phyloP scores from a whole-genome alignment of 371 early-diverging fungal species.

The Gilbertella persicaria region DNA sequence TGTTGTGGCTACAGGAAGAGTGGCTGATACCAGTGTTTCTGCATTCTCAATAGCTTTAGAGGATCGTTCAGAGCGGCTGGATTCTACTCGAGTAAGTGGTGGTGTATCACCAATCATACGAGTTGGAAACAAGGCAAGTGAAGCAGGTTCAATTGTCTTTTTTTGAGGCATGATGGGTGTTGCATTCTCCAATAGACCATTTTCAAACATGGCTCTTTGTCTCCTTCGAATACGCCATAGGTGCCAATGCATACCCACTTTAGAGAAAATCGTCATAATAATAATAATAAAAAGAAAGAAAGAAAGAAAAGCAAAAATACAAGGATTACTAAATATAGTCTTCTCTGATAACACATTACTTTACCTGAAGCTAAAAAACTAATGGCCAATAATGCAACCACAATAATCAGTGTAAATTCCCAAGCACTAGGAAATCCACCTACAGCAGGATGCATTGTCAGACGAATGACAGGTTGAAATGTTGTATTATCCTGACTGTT shows the following conservation, averaged over 20 bases:
- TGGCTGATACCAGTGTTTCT: constrained; percentile 19
- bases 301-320: constrained; percentile 3
- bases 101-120: constrained; percentile 37
- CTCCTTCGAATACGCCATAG: constrained; percentile 50
- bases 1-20: constrained; percentile 1
- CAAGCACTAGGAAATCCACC: constrained; percentile 53
- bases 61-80: constrained; percentile 24
- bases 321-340: background rate
- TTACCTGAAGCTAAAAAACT: constrained; percentile 57
- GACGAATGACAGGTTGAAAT: constrained; percentile 30
- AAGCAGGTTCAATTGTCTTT: constrained; percentile 31
- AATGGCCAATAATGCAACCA: constrained; percentile 54
- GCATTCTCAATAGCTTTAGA: constrained; percentile 38
- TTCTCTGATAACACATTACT: constrained; percentile 4
- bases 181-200: constrained; percentile 24
- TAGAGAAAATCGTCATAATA: constrained; percentile 4
- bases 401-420: constrained; percentile 60
- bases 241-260: constrained; percentile 56
- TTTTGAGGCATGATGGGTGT: constrained; percentile 12
- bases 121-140: constrained; percentile 35
- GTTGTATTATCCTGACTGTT: constrained; percentile 9
- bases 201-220: constrained; percentile 40
- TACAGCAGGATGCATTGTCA: constrained; percentile 42
- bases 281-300: background rate
- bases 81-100: constrained; percentile 12